Evolutionary conservation across 1,284 basidiomycete genomes (phyloP).

Genomic region (Sporisorium scitamineum): DNA sequence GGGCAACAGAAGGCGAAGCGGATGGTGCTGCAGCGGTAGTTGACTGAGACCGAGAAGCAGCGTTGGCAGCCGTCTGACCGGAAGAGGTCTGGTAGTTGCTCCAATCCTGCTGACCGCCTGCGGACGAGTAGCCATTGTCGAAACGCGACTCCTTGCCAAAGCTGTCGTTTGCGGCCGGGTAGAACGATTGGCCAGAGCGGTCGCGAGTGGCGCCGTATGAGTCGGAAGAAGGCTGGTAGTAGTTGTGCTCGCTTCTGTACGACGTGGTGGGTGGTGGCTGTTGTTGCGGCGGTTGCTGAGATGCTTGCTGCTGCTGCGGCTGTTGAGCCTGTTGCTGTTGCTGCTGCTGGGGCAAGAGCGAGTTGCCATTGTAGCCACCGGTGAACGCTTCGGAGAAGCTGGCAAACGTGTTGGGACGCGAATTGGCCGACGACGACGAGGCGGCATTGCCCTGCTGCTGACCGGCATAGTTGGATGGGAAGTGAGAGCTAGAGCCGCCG

Average conservation of each 20-base stretch:
- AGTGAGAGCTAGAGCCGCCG: constrained; percentile 39
- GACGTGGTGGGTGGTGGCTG: constrained; percentile 36
- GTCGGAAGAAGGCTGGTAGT: constrained; percentile 44
- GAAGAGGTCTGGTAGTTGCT: constrained; percentile 37
- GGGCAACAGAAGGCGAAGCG: constrained; percentile 16
- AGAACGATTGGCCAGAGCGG: constrained; percentile 31
- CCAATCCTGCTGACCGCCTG: constrained; percentile 40
- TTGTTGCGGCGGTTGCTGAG: constrained; percentile 23
- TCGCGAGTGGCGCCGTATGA: constrained; percentile 36
- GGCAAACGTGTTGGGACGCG: constrained; percentile 43
- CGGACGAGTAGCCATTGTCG: constrained; percentile 35
- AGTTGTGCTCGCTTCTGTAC: constrained; percentile 41
- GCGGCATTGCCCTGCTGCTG: constrained; percentile 28
- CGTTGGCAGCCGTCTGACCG: constrained; percentile 2
- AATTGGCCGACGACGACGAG: constrained; percentile 38
- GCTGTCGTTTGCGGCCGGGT: constrained; percentile 20
- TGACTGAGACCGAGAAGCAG: constrained; percentile 30
- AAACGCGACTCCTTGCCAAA: constrained; percentile 32
- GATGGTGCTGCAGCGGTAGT: constrained; percentile 18
- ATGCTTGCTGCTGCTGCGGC: constrained; percentile 18
- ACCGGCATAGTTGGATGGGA: constrained; percentile 31
- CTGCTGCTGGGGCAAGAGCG: constrained; percentile 32
- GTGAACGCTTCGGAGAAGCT: constrained; percentile 44
- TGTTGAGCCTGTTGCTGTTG: constrained; percentile 29
- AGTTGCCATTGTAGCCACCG: constrained; percentile 37